Conservation (phyloP, 768 basidiomycete species). For the Mycena maculata region DNA sequence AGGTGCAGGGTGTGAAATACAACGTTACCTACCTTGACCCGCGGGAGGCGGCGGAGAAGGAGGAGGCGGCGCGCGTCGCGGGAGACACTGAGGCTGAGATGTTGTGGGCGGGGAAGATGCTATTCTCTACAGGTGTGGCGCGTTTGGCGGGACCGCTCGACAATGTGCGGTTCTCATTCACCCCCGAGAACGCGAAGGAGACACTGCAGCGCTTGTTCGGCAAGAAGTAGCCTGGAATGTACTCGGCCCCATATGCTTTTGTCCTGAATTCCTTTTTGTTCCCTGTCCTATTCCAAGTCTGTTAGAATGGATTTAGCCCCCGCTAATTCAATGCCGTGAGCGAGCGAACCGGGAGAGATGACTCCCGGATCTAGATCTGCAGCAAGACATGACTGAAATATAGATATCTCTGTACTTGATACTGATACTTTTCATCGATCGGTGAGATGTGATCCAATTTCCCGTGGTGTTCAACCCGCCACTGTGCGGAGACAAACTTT, state of each 20-base stretch:
- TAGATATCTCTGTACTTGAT: background rate
- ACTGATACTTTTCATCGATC: background rate
- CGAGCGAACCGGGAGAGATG: too few relatives aligned
- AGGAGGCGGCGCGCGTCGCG: slow-evolving; percentile 3
- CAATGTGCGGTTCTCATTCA: slow-evolving; percentile 8
- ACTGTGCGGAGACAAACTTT: slow-evolving; percentile 9
- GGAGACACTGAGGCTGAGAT: slow-evolving; percentile 3
- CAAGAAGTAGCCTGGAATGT: too few relatives aligned
- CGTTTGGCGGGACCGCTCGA: slow-evolving; percentile 9
- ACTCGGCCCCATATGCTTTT: too few relatives aligned
- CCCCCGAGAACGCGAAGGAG: slow-evolving; percentile 12
- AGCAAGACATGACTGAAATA: too few relatives aligned
- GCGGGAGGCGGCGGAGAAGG: background rate
- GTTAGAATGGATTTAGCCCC: too few relatives aligned
- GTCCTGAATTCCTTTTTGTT: too few relatives aligned
- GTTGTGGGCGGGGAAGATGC: slow-evolving; percentile 9
- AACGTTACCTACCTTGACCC: slow-evolving; percentile 11
- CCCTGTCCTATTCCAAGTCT: too few relatives aligned
- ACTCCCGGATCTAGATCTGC: too few relatives aligned
- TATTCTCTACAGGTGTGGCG: background rate
- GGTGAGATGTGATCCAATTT: background rate
- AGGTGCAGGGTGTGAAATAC: slow-evolving; percentile 8
- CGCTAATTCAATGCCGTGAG: too few relatives aligned
- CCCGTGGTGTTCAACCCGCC: background rate
- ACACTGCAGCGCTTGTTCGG: slow-evolving; percentile 9